Conservation (phyloP, 1,284 basidiomycete species). For the Rhizoctonia solani region DNA sequence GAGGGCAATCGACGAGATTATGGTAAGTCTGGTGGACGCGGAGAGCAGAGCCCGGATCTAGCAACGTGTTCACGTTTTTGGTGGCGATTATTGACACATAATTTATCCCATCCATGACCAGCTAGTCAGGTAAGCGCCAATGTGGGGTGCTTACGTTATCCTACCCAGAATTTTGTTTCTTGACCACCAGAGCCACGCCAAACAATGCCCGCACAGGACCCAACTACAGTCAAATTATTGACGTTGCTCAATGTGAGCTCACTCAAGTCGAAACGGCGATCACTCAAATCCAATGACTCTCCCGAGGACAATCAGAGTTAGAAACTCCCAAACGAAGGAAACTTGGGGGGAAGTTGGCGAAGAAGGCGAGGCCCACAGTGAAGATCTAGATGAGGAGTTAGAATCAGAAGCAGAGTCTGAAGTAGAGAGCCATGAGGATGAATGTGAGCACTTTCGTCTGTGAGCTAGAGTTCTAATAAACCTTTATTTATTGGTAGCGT, state of each 20-base stretch:
- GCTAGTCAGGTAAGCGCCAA: conserved; percentile 5
- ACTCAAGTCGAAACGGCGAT: conserved; percentile 47
- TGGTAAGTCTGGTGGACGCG: neutral
- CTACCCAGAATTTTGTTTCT: conserved; percentile 16
- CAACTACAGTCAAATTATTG: conserved; percentile 78
- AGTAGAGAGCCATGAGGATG: neutral
- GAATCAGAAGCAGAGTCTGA: conserved; percentile 41
- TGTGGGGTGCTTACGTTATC: neutral
- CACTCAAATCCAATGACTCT: conserved; percentile 48
- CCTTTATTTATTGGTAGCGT: neutral
- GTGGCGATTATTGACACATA: neutral
- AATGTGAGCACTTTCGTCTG: neutral
- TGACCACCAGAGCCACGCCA: conserved; percentile 11
- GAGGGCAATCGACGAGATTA: neutral
- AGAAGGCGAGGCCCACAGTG: conserved; percentile 38
- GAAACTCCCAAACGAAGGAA: conserved; percentile 36
- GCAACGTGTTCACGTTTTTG: conserved; percentile 14
- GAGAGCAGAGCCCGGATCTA: conserved; percentile 1
- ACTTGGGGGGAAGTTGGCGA: conserved; percentile 27
- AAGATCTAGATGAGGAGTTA: conserved; percentile 39
- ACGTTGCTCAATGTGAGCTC: conserved; percentile 95
- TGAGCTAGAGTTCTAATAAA: neutral
- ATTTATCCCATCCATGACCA: neutral
- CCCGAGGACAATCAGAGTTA: conserved; percentile 38
- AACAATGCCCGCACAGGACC: conserved; percentile 45